A percentile compares a stretch with the other conserved stretches of the same genome.
phyloP scores from a whole-genome alignment of 2,329 filamentous ascomycete species.

The Fusarium subglutinans region DNA sequence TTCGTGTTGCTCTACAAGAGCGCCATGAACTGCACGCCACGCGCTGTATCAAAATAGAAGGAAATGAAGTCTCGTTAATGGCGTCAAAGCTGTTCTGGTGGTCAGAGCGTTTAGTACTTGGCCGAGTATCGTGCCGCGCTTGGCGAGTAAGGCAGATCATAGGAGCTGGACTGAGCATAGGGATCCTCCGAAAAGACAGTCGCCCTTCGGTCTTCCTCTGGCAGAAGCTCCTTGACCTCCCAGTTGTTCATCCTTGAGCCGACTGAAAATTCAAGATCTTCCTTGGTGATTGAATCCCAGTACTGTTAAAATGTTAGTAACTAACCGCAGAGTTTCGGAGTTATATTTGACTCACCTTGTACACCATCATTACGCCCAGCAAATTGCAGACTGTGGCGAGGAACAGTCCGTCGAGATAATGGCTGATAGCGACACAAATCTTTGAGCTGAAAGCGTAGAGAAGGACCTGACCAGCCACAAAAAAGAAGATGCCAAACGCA shows the following conservation, averaged over 20 bases:
- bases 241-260: slow-evolving; percentile 96
- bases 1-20: background rate
- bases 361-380: slow-evolving; percentile 98
- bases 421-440: slow-evolving; percentile 85
- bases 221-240: slow-evolving; percentile 93
- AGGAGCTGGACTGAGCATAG: slow-evolving; percentile 65
- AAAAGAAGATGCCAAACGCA: slow-evolving; percentile 88
- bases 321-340: background rate
- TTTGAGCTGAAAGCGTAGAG: slow-evolving; percentile 88
- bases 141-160: slow-evolving; percentile 62
- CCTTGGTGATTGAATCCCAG: slow-evolving; percentile 98
- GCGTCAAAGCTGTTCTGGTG: slow-evolving; percentile 11
- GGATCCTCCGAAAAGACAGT: slow-evolving; percentile 78
- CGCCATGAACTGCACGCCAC: slow-evolving; percentile 12
- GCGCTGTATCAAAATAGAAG: slow-evolving; percentile 24
- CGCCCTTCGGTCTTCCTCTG: slow-evolving; percentile 79
- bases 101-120: slow-evolving; percentile 52
- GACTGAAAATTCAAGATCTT: slow-evolving; percentile 98
- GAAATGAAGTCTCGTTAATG: slow-evolving; percentile 32
- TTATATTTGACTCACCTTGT: slow-evolving; percentile 72
- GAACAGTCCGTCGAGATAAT: slow-evolving; percentile 95
- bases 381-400: slow-evolving; percentile 95
- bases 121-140: slow-evolving; percentile 54
- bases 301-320: slow-evolving; percentile 62
- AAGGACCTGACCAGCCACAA: slow-evolving; percentile 90